Percentiles rank a stretch among this genome's conserved stretches.
Evolutionary conservation across 2,329 filamentous ascomycete genomes (phyloP).

Genomic region (Coleophoma cylindrospora): DNA sequence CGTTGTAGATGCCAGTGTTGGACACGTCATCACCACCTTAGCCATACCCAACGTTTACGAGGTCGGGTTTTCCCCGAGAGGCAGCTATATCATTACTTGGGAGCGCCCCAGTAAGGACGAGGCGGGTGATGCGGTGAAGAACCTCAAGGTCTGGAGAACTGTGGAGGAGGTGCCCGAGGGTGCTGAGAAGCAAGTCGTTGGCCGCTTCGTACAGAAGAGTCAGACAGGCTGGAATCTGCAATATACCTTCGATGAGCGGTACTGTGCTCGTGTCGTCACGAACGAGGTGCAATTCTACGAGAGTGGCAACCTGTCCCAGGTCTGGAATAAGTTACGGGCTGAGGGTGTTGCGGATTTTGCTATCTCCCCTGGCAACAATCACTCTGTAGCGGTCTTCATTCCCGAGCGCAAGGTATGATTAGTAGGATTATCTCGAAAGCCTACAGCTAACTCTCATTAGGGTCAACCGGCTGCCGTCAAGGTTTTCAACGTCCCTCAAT

Average conservation of each 20-base stretch:
- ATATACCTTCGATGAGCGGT: slow-evolving; percentile 89
- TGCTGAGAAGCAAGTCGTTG: slow-evolving; percentile 68
- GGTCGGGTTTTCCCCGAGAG: slow-evolving; percentile 86
- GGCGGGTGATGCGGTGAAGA: slow-evolving; percentile 88
- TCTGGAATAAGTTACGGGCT: slow-evolving; percentile 92
- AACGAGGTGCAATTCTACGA: slow-evolving; percentile 98
- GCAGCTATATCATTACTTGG: slow-evolving; percentile 94
- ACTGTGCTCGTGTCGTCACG: slow-evolving; percentile 88
- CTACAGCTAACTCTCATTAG: slow-evolving; percentile 35
- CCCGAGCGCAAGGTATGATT: slow-evolving; percentile 82
- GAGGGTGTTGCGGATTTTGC: slow-evolving; percentile 90
- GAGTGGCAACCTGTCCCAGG: slow-evolving; percentile 75
- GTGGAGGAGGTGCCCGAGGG: slow-evolving; percentile 61
- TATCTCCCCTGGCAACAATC: slow-evolving; percentile 81
- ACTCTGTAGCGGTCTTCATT: slow-evolving; percentile 90
- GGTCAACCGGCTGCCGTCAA: slow-evolving; percentile 92
- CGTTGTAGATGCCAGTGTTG: slow-evolving; percentile 76
- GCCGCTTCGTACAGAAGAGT: slow-evolving; percentile 90
- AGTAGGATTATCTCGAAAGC: background rate
- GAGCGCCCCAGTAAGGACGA: slow-evolving; percentile 91
- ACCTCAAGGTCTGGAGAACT: slow-evolving; percentile 93
- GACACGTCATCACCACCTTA: slow-evolving; percentile 69
- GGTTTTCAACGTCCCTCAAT: slow-evolving; percentile 89
- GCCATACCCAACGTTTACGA: slow-evolving; percentile 85
- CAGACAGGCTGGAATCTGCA: slow-evolving; percentile 97